Evolutionary conservation across 1,284 basidiomycete genomes (phyloP), one percentile per base, ranked within the genome.

Genomic region (Taiwanofungus camphoratus): DNA sequence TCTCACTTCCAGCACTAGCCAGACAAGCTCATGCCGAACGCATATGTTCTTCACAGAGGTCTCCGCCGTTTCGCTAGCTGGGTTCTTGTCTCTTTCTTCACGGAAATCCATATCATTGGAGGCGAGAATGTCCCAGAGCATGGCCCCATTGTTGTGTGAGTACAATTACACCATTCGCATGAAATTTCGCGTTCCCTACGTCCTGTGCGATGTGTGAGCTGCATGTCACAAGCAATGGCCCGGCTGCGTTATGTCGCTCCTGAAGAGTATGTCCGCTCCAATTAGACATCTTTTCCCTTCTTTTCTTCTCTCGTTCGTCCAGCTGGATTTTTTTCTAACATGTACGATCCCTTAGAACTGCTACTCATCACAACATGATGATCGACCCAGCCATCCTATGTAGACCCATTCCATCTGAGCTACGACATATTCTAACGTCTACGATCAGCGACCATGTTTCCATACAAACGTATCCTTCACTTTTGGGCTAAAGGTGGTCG

Each of bases 341-440:
- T 15, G 13, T 15, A 18, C 13, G 12, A 13, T 23, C 30, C 13
- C 27, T n/a, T 56, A 92, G 90, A 45, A 81, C 87, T 16, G 87
- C 87, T 42, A 91, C 89, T 5, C 91, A 93, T 62, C 83, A 90
- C 57, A 93, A 92, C 61, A 93, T 93, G 90, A 91, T 92, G 71
- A 74, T 94, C 24, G 91, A 93, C 65, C 87, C 87, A 18, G 79
- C 79, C 24, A 67, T 87, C 46, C 68, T 90, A 16, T 87, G 91
- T 93, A 40, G 36, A 3, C 16, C 15, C 20, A 13, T 2, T n/a
- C 12, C 13, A 2, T 12, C n/a, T 3, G 0, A 3, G 1, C 32
- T 20, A 21, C 31, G 8, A 11, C 15, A 6, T n/a, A 4, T 35
- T 18, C 18, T 34, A 23, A 19, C 27, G 4, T 2, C 15, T 16